These are phyloP conservation scores for Hemisphaericaspora lyxosophila DNA, from an alignment of 1,139 yeast species.

Conservation along the genomic window DNA sequence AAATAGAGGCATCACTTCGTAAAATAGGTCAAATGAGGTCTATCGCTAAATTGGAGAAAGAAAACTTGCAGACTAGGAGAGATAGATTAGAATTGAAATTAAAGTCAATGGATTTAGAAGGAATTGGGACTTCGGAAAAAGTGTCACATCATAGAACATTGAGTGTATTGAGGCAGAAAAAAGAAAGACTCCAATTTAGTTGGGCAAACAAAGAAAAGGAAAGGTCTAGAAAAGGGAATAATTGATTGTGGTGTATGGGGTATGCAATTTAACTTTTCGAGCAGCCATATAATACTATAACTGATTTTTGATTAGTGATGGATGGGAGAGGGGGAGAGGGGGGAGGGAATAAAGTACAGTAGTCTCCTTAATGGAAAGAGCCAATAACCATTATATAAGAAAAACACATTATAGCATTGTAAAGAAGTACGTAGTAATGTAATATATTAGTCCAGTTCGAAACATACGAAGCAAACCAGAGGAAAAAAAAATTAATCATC, in stretches of 20 bases:
- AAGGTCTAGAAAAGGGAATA: background rate
- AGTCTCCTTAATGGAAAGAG: too few species aligned
- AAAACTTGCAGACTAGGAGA: conserved; percentile 22
- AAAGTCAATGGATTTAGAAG: conserved; percentile 20
- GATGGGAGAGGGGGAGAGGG: too few species aligned
- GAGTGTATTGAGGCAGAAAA: conserved; percentile 35
- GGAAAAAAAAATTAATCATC: too few species aligned
- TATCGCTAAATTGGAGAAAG: background rate
- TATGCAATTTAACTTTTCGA: too few species aligned
- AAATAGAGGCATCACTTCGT: background rate
- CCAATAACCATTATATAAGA: too few species aligned
- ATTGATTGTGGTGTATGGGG: background rate
- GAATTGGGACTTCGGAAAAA: conserved; percentile 5
- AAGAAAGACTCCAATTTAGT: conserved; percentile 38
- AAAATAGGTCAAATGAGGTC: background rate
- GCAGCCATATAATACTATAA: too few species aligned
- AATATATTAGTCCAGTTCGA: too few species aligned
- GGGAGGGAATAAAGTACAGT: too few species aligned
- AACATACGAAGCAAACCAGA: too few species aligned
- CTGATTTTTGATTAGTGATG: too few species aligned
- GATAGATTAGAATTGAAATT: conserved; percentile 29
- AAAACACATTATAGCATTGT: too few species aligned
- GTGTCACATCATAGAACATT: conserved; percentile 28
- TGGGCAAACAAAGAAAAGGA: conserved; percentile 17
- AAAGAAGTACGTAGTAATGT: too few species aligned